These are phyloP conservation scores for Apophysomyces trapeziformis DNA, from an alignment of 371 early-diverging fungal species.

Conservation along the genomic window DNA sequence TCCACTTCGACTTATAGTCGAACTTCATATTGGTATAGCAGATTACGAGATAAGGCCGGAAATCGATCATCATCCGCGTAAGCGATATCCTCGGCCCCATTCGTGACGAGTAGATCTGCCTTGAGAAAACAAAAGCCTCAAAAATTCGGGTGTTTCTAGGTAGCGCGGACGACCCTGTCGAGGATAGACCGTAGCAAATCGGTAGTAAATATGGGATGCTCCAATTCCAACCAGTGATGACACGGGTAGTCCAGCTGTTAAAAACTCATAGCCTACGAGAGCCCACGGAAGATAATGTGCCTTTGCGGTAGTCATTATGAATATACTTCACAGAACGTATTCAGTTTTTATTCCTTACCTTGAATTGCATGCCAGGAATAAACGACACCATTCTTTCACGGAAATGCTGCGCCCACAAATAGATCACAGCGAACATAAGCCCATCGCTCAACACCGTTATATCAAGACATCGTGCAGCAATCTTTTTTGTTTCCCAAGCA, in stretches of 20 bases:
- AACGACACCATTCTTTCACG: constrained; percentile 70
- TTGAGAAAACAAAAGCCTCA: constrained; percentile 53
- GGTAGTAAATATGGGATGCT: constrained; percentile 64
- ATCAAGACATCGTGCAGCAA: constrained; percentile 30
- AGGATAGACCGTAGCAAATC: constrained; percentile 56
- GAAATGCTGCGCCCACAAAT: constrained; percentile 79
- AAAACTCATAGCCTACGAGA: constrained; percentile 57
- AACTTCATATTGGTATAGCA: not conserved
- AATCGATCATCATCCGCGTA: not conserved
- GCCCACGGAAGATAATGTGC: constrained; percentile 80
- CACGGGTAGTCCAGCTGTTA: constrained; percentile 25
- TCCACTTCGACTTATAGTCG: no score
- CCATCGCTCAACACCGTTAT: constrained; percentile 46
- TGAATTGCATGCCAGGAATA: constrained; percentile 84
- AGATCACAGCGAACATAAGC: constrained; percentile 68
- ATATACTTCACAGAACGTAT: not conserved
- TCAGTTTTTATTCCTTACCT: constrained; percentile 48
- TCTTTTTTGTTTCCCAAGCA: constrained; percentile 4
- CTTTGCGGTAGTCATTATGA: constrained; percentile 24
- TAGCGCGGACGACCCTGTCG: constrained; percentile 58
- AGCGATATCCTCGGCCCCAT: constrained; percentile 3
- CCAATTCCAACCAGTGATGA: constrained; percentile 44
- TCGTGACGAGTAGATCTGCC: constrained; percentile 18
- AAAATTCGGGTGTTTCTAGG: constrained; percentile 57
- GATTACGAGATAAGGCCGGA: not conserved